phyloP scores from a whole-genome alignment of 352 stramenopile genomes.

The Phytophthora colocasiae region DNA sequence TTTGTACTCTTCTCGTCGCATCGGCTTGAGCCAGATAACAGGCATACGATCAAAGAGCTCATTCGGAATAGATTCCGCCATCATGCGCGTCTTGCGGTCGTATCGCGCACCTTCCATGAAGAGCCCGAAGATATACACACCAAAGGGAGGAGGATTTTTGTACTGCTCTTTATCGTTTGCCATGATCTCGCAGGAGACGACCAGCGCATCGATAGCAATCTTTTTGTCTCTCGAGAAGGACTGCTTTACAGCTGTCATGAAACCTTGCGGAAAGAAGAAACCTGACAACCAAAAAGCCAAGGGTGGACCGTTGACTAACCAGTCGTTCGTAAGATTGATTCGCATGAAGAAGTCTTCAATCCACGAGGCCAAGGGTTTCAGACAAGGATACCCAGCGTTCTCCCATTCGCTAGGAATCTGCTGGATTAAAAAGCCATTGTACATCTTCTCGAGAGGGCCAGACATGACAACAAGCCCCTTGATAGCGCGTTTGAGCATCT shows the following conservation, averaged over 20 bases:
- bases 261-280: slow-evolving; percentile 97
- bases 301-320: slow-evolving; percentile 86
- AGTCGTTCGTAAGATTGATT: slow-evolving; percentile 85
- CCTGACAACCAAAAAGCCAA: slow-evolving; percentile 92
- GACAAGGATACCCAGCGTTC: slow-evolving; percentile 89
- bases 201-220: slow-evolving; percentile 93
- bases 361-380: slow-evolving; percentile 93
- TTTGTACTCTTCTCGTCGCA: slow-evolving; percentile 79
- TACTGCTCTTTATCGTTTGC: slow-evolving; percentile 79
- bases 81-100: slow-evolving; percentile 71
- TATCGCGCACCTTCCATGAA: slow-evolving; percentile 96
- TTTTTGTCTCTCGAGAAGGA: slow-evolving; percentile 90
- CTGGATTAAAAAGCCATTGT: slow-evolving; percentile 92
- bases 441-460: slow-evolving; percentile 91
- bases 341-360: slow-evolving; percentile 93
- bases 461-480: slow-evolving; percentile 93
- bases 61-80: slow-evolving; percentile 91
- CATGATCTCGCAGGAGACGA: slow-evolving; percentile 86
- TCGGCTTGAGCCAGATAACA: slow-evolving; percentile 92
- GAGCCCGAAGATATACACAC: slow-evolving; percentile 95
- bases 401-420: slow-evolving; percentile 91
- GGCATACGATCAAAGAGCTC: slow-evolving; percentile 93
- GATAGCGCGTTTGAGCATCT: slow-evolving; percentile 91
- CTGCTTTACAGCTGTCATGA: slow-evolving; percentile 96
- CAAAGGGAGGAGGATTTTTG: slow-evolving; percentile 64